phyloP scores from a whole-genome alignment of 257 asterid species.

The Thymus quinquecostatus region DNA sequence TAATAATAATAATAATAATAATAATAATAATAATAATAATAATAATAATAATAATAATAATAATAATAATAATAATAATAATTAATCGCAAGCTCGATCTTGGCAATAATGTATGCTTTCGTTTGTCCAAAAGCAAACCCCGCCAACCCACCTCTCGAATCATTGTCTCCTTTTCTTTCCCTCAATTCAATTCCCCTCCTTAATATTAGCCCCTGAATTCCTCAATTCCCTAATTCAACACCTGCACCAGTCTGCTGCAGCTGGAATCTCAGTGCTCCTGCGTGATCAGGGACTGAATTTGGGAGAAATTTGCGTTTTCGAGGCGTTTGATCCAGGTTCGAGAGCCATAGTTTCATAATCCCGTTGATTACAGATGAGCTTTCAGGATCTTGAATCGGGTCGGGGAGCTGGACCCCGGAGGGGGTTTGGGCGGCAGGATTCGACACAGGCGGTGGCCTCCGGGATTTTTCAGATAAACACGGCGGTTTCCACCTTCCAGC shows the following conservation, averaged over 20 bases:
- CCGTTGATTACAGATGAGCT: conserved; percentile 58
- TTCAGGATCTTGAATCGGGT: conserved; percentile 90
- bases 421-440: conserved; percentile 70
- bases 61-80: too few relatives aligned
- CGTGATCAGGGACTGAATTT: conserved; percentile 2
- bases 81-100: too few relatives aligned
- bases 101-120: too few relatives aligned
- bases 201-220: conserved; percentile 14
- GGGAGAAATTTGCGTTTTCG: conserved; percentile 26
- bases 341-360: not conserved
- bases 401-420: conserved; percentile 57
- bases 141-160: conserved; percentile 7
- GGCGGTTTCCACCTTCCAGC: conserved; percentile 81
- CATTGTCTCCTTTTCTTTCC: not conserved
- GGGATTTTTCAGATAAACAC: conserved; percentile 90
- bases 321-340: conserved; percentile 28
- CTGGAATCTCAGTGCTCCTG: conserved; percentile 21
- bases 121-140: not conserved
- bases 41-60: too few relatives aligned
- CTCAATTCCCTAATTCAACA: conserved; percentile 22
- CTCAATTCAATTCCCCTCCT: conserved; percentile 3
- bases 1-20: too few relatives aligned
- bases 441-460: conserved; percentile 87
- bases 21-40: too few relatives aligned
- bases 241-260: conserved; percentile 14